Base-by-base conservation (phyloP, 2,329 filamentous ascomycete genomes). In the Pezicula radicicola region DNA sequence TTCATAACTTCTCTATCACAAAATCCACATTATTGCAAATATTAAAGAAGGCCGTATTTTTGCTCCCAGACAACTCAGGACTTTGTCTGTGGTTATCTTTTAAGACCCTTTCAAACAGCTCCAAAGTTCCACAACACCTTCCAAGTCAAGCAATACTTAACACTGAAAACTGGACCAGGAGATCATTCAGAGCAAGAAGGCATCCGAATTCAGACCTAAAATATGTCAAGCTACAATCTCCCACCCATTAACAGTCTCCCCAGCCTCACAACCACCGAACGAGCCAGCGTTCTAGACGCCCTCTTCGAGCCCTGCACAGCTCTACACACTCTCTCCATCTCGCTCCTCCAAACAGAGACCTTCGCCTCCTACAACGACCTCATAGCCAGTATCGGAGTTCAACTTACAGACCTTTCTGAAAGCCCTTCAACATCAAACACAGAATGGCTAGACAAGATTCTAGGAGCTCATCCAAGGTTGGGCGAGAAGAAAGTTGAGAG, bases 401-500 rank as follows among this genome's bases (percentile, higher is more conserved):
- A 85, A 60, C 78, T 96, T 49, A 77, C 76, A 10, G 74, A 76
- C 2, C 76, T 92, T 3, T 75, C 78, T 8, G 75, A 77, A 4
- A 77, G 76, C 7, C 67, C 69, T 28, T 77, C 70, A 7, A 69
- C 74, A 18, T 72, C 73, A 36, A 77, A 84, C 55, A 78, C 73
- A 6, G 63, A 72, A 46, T 81, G 76, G 54, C 78, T 97, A 0
- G 81, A 90, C 41, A 75, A 77, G 15, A 92, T 96, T 52, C 75
- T 97, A 1, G 84, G 83, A 48, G 86, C 89, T 8, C 92, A 97
- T 68, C 92, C 92, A 1, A 81, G 92, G 2, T 79, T 97, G 8
- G 92, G 92, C 12, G 88, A 85, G 61, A 87, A 87, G 69, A 89
- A 87, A 66, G 84, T 91, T 39, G 87, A 91, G n/a, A 95, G 89